Conservation (phyloP, 1,284 basidiomycete genomes). For the Leccinum fallax region DNA sequence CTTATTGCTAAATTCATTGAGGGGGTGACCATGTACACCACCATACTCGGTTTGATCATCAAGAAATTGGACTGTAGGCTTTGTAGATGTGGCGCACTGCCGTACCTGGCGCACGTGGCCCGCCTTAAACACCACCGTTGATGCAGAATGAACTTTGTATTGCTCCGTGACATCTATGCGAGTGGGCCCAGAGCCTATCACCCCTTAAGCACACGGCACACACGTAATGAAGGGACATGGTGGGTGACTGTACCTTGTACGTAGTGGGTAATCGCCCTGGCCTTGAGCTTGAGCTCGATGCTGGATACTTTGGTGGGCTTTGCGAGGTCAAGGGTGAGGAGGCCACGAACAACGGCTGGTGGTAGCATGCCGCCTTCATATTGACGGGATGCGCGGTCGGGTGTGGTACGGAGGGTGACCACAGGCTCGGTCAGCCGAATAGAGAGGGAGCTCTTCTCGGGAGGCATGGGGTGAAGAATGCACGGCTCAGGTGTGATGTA, state of each 20-base stretch:
- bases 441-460: constrained; percentile 43
- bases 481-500: not conserved
- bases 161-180: constrained; percentile 84
- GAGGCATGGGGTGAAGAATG: constrained; percentile 12
- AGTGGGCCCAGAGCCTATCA: constrained; percentile 74
- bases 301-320: constrained; percentile 88
- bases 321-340: constrained; percentile 77
- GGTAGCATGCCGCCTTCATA: constrained; percentile 49
- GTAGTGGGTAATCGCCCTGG: constrained; percentile 69
- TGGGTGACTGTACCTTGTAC: constrained; percentile 68
- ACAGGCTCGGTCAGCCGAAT: constrained; percentile 84
- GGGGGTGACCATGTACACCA: not conserved
- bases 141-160: constrained; percentile 74
- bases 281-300: constrained; percentile 81
- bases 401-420: constrained; percentile 63
- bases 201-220: constrained; percentile 13
- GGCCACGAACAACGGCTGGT: constrained; percentile 85
- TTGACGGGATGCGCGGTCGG: constrained; percentile 47
- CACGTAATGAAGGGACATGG: not conserved
- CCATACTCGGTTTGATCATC: not conserved
- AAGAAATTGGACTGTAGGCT: constrained; percentile 15
- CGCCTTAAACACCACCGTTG: constrained; percentile 75
- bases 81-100: constrained; percentile 10
- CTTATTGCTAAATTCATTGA: not conserved
- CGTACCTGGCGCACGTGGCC: constrained; percentile 22